Evolutionary conservation across 2,329 filamentous ascomycete species (phyloP), one percentile per base, ranked within the genome.

Genomic region (Orbilia oligospora): DNA sequence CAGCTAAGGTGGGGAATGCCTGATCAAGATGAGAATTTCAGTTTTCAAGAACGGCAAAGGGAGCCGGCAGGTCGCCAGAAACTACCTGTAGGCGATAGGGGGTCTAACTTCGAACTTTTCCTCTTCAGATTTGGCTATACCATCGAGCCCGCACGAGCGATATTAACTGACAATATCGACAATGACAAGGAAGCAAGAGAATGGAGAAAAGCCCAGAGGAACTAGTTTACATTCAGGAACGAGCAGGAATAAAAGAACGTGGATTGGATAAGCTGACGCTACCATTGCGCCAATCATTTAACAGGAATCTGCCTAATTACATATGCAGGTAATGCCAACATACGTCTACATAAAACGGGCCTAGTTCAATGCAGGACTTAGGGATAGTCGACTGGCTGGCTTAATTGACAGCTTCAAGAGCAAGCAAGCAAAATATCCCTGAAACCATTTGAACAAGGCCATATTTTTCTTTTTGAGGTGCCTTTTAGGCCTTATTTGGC

Each of bases 251-350:
- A 30, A 49, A 65, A 65, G 9, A 71, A 64, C 68, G 68, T 64
- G 68, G 56, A 44, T 38, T 44, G 65, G 68, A 72, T 72, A 72
- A 78, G 75, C 68, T 77, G 75, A 78, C 64, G 75, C 68, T 78
- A 72, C 69, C 51, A 65, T 78, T 78, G 68, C 75, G 75, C 75
- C 75, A 78, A 78, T 78, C 68, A 78, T 68, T 68, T 72, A 53
- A 69, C 53, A 64, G 63, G 68, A 78, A 71, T 72, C 75, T 78
- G 75, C 75, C 75, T 78, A 78, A 78, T 78, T 78, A 68, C 68
- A 77, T 71, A 72, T 78, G 75, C 75, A 78, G 75, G 75, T 78
- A 71, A 72, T 78, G 68, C 73, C 67, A 71, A 67, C 66, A 70
- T 58, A 77, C 58, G 67, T 76, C 73, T 56, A 77, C 73, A 71